phyloP scores from a whole-genome alignment of 2,329 filamentous ascomycete genomes.

The Colletotrichum tropicicola region DNA sequence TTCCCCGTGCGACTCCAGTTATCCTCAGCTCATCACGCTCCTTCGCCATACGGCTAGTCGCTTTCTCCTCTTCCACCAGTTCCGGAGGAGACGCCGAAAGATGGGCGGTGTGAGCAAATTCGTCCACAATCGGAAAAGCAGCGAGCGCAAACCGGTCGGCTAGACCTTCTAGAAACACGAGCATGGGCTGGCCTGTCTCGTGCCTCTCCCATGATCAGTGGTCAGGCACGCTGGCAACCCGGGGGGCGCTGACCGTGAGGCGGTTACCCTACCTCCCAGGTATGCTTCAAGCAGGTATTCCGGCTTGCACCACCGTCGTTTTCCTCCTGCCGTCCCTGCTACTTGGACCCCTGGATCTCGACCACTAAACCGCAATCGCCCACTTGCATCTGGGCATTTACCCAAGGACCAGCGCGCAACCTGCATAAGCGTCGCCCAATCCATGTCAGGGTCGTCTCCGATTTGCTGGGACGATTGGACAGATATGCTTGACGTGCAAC shows the following conservation, averaged over 20 bases:
- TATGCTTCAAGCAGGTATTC: slow-evolving; percentile 25
- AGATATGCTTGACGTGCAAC: slow-evolving; percentile 7
- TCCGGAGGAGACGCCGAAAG: neutral
- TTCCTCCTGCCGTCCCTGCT: neutral
- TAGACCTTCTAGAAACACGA: slow-evolving; percentile 11
- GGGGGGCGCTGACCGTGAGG: neutral
- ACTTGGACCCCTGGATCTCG: slow-evolving; percentile 22
- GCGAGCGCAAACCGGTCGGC: neutral
- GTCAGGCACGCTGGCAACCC: too few species aligned
- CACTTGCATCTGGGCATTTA: slow-evolving; percentile 21
- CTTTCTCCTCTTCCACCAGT: neutral
- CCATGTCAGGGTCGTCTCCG: slow-evolving; percentile 20
- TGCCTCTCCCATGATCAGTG: slow-evolving; percentile 16
- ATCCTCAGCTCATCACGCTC: neutral
- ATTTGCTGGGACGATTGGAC: slow-evolving; percentile 18
- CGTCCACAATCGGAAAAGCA: neutral
- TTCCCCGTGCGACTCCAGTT: neutral
- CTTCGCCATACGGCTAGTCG: slow-evolving; percentile 7
- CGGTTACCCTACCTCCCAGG: too few species aligned
- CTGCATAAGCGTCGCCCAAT: slow-evolving; percentile 30
- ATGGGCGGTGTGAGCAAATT: slow-evolving; percentile 26
- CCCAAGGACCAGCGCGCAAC: slow-evolving; percentile 24
- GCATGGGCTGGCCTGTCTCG: slow-evolving; percentile 20
- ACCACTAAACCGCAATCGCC: slow-evolving; percentile 27
- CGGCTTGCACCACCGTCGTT: neutral